phyloP scores from a whole-genome alignment of 2,329 filamentous ascomycete species.

The Bipolaris gigantea region DNA sequence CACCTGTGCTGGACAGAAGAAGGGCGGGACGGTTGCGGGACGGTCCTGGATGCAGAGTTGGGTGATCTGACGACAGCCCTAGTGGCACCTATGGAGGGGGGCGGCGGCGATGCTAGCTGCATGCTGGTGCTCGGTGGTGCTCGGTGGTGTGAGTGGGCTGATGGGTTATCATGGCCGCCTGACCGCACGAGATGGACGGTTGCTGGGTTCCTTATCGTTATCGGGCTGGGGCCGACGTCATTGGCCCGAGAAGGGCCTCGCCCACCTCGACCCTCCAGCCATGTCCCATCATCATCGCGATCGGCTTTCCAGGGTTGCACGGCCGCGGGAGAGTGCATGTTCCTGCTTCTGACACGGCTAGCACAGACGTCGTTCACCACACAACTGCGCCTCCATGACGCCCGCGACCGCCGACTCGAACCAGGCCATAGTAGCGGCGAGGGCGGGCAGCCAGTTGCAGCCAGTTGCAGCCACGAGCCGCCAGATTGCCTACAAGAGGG shows the following conservation, averaged over 20 bases:
- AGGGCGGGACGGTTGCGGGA: slow-evolving; percentile 41
- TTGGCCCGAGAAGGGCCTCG: slow-evolving; percentile 16
- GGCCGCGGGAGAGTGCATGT: slow-evolving; percentile 18
- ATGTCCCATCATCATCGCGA: slow-evolving; percentile 5
- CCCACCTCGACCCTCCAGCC: slow-evolving; percentile 6
- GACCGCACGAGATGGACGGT: slow-evolving; percentile 16
- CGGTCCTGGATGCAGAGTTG: slow-evolving; percentile 40
- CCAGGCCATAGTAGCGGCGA: slow-evolving; percentile 6
- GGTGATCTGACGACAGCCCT: slow-evolving; percentile 27
- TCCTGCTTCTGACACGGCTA: slow-evolving; percentile 16
- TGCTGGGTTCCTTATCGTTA: slow-evolving; percentile 27
- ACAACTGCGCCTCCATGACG: slow-evolving; percentile 14
- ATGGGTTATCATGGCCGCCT: slow-evolving; percentile 15
- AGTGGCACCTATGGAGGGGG: slow-evolving; percentile 20
- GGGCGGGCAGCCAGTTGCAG: slow-evolving; percentile 12
- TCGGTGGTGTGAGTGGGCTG: background rate
- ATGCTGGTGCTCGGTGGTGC: slow-evolving; percentile 13
- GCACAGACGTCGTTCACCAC: slow-evolving; percentile 9
- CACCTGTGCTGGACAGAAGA: slow-evolving; percentile 42
- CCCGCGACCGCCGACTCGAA: slow-evolving; percentile 3
- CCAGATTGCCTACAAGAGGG: slow-evolving; percentile 2
- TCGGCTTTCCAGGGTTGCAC: slow-evolving; percentile 14
- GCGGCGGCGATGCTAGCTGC: slow-evolving; percentile 38
- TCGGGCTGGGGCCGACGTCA: slow-evolving; percentile 25
- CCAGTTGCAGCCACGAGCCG: background rate